A percentile compares a stretch with the other conserved stretches of the same genome.
phyloP scores from a whole-genome alignment of 345 rosid species.

The Ailanthus altissimus region DNA sequence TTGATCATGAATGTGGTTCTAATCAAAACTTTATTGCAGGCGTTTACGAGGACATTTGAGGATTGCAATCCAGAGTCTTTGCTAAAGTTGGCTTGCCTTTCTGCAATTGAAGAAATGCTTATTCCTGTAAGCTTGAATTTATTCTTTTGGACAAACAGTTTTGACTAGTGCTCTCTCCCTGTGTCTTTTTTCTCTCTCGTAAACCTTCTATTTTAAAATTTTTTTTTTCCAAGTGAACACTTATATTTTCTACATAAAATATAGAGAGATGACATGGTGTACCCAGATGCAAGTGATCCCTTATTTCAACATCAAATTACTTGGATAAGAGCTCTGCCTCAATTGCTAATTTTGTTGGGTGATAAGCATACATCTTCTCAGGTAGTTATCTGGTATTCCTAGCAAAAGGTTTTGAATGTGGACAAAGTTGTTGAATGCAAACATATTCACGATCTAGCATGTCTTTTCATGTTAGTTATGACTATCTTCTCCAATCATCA shows the following conservation, averaged over 20 bases:
- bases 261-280: slow-evolving; percentile 45
- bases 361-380: slow-evolving; percentile 56
- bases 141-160: slow-evolving; percentile 1
- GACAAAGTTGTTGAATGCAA: slow-evolving; percentile 18
- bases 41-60: slow-evolving; percentile 69
- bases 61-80: slow-evolving; percentile 63
- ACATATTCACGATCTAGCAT: slow-evolving; percentile 5
- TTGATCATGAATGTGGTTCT: slow-evolving; percentile 8
- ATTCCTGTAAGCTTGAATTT: slow-evolving; percentile 61
- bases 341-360: slow-evolving; percentile 58
- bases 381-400: slow-evolving; percentile 37
- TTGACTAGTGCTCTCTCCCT: neutral
- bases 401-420: slow-evolving; percentile 6
- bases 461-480: neutral
- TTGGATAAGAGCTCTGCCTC: slow-evolving; percentile 81
- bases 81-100: slow-evolving; percentile 65
- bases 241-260: slow-evolving; percentile 18
- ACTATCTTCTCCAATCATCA: slow-evolving; percentile 2
- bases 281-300: slow-evolving; percentile 46
- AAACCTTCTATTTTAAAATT: neutral
- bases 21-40: slow-evolving; percentile 49
- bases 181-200: neutral
- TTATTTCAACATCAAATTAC: slow-evolving; percentile 45
- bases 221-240: neutral
- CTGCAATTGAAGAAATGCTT: slow-evolving; percentile 59